Percentiles rank a stretch among this genome's conserved stretches.
phyloP scores from a whole-genome alignment of 129 eudicot genomes.

The Centaurea solstitialis region DNA sequence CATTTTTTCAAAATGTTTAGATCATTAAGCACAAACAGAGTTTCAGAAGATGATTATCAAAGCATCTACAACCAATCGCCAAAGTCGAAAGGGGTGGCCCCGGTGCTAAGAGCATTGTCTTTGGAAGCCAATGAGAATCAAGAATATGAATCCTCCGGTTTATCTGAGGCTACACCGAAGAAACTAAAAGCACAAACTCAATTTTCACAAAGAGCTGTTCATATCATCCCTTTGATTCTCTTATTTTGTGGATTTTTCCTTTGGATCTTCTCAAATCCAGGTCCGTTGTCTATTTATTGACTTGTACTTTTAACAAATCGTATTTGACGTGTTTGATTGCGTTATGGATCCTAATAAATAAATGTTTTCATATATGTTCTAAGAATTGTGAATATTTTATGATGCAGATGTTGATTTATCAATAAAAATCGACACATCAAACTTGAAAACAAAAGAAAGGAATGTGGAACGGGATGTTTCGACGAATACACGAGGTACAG shows the following conservation, averaged over 20 bases:
- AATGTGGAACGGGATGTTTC: neutral
- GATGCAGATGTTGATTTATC: neutral
- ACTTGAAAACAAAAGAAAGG: neutral
- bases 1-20: slow-evolving; percentile 29
- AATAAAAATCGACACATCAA: neutral
- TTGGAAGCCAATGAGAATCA: slow-evolving; percentile 32
- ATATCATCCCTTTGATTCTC: slow-evolving; percentile 47
- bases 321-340: neutral
- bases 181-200: slow-evolving; percentile 34
- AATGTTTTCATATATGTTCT: neutral
- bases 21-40: slow-evolving; percentile 40
- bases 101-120: slow-evolving; percentile 27
- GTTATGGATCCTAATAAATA: neutral
- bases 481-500: neutral
- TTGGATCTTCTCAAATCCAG: slow-evolving; percentile 53
- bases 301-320: neutral
- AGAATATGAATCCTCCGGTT: slow-evolving; percentile 20
- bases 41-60: slow-evolving; percentile 27
- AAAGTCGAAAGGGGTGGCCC: neutral
- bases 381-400: neutral
- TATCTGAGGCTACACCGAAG: slow-evolving; percentile 38
- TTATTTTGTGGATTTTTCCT: slow-evolving; percentile 40
- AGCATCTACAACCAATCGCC: slow-evolving; percentile 21
- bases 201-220: slow-evolving; percentile 43
- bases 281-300: neutral